Evolutionary conservation across 345 rosid species (phyloP).

Genomic region (Syzygium aqueum): DNA sequence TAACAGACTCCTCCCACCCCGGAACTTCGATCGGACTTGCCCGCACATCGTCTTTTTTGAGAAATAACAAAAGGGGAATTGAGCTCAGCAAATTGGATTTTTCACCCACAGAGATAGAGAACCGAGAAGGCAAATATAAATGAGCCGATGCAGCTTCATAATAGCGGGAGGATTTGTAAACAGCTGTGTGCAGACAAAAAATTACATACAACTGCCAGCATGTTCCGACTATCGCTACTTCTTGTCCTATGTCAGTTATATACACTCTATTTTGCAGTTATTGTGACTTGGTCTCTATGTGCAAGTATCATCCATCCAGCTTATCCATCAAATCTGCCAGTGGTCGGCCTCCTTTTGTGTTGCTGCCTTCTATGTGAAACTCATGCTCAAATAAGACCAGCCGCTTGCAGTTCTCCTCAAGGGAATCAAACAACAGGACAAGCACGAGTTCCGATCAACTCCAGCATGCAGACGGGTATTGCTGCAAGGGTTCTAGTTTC

Average conservation of each 20-base stretch:
- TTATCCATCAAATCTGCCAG: background rate
- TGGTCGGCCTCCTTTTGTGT: background rate
- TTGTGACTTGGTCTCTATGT: background rate
- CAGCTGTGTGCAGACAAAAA: background rate
- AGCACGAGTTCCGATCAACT: background rate
- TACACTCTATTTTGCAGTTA: background rate
- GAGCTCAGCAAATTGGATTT: background rate
- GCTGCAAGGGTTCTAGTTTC: background rate
- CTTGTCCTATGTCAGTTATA: background rate
- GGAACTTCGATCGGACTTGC: background rate
- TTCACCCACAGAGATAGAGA: background rate
- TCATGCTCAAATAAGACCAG: background rate
- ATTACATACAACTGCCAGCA: background rate
- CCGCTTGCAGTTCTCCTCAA: background rate
- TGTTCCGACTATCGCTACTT: background rate
- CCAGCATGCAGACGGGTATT: background rate
- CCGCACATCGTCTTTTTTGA: background rate
- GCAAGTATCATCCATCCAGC: background rate
- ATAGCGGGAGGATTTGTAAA: background rate
- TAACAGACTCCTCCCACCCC: background rate
- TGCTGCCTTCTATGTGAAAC: background rate
- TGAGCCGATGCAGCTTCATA: background rate
- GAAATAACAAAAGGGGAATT: background rate
- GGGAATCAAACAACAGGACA: background rate
- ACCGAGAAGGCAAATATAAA: background rate